Base-by-base conservation (phyloP, 148 eudicot genomes). In the Pouteria glomerata region DNA sequence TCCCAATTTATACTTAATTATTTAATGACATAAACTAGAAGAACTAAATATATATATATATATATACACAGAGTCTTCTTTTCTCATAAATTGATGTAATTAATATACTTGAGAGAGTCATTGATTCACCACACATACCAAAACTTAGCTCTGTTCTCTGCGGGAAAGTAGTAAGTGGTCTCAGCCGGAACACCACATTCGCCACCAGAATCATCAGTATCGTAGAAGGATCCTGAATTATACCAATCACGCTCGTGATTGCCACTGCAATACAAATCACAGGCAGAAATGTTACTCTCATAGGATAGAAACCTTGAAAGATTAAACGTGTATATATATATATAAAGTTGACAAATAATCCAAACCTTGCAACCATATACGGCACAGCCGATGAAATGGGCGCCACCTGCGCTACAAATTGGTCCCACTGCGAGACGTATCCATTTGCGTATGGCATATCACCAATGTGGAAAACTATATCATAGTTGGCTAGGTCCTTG, bases 171-270 rank as follows among this genome's bases (percentile, higher is more conserved):
- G 62, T 67, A 93, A 90, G 89, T 87, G 76, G 88, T 93, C 83
- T 93, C 86, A 63, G 97, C 90, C 69, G 61, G 83, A 58, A 93
- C 94, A 27, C 98, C 98, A 72, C 98, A 93, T 84, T 93, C 98
- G 13, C 96, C 98, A 57, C 98, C 98, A 12, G 97, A 93, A 76
- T 90, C 96, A 21, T 21, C 29, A 11, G 59, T 74, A 24, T 72
- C 77, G 66, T 93, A 93, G 53, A 93, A 93, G 26, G 94, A 90
- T 68, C 98, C 98, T 3, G 86, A 29, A 31, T 81, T 78, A 0
- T 92, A 89, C 92, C 92, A 88, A 82, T 85, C 96, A 15, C 98
- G 92, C 77, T 93, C 98, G 66, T 93, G 97, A 83, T 93, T 93
- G 10, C 98, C 98, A 64, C 97, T 93, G 75, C 73, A 66, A 23